Evolutionary conservation across 2,329 filamentous ascomycete genomes (phyloP).

Genomic region (Colletotrichum paranaense): DNA sequence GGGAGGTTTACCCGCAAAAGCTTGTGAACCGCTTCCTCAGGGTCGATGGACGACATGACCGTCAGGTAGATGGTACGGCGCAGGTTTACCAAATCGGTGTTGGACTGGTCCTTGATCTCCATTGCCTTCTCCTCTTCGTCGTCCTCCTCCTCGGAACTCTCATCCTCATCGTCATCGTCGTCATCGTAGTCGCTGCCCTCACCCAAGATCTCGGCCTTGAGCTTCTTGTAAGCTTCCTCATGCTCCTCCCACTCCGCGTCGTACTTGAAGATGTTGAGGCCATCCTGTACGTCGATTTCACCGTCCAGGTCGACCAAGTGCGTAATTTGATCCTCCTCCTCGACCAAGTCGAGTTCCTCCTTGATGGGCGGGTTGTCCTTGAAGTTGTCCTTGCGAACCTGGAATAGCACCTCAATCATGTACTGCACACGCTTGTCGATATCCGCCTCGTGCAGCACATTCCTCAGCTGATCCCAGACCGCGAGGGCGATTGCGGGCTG

Average conservation of each 20-base stretch:
- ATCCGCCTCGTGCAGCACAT: constrained; percentile 94
- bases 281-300: constrained; percentile 85
- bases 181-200: constrained; percentile 89
- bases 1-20: constrained; percentile 94
- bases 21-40: constrained; percentile 97
- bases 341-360: constrained; percentile 93
- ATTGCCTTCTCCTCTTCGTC: constrained; percentile 83
- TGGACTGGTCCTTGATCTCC: constrained; percentile 98
- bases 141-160: constrained; percentile 77
- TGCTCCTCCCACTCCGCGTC: constrained; percentile 91
- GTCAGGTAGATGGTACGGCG: constrained; percentile 96
- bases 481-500: constrained; percentile 86
- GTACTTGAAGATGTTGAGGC: constrained; percentile 94
- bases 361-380: constrained; percentile 92
- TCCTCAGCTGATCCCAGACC: constrained; percentile 96
- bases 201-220: constrained; percentile 94
- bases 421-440: constrained; percentile 99
- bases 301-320: constrained; percentile 87
- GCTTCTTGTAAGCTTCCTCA: constrained; percentile 87
- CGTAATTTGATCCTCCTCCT: constrained; percentile 98
- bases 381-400: constrained; percentile 95
- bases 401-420: constrained; percentile 98
- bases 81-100: constrained; percentile 93
- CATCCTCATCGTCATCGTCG: constrained; percentile 72
- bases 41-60: constrained; percentile 95